Evolutionary conservation across 1,284 basidiomycete genomes (phyloP).

Genomic region (Moniliella sp.): DNA sequence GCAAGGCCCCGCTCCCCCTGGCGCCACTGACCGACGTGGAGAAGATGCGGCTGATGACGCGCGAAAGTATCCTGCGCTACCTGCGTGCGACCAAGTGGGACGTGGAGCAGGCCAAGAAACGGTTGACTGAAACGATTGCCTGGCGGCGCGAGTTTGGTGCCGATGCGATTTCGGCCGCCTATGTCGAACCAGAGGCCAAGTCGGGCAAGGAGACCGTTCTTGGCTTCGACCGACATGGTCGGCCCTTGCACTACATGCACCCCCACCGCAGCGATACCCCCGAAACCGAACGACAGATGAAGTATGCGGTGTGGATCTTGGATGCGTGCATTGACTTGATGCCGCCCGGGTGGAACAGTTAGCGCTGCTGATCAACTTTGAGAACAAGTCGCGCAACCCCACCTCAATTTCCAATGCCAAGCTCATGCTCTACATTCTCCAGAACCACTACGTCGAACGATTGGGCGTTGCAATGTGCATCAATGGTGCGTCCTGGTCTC

Average conservation of each 20-base stretch:
- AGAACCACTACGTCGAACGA: conserved; percentile 31
- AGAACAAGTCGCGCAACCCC: conserved; percentile 17
- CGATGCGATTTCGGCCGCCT: conserved; percentile 24
- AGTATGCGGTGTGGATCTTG: conserved; percentile 35
- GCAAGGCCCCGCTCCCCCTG: conserved; percentile 4
- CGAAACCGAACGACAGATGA: conserved; percentile 32
- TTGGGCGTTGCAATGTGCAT: conserved; percentile 34
- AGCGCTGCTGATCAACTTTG: conserved; percentile 23
- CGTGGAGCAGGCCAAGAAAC: conserved; percentile 21
- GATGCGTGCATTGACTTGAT: conserved; percentile 34
- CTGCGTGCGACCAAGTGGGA: conserved; percentile 35
- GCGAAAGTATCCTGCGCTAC: conserved; percentile 31
- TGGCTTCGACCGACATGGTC: conserved; percentile 32
- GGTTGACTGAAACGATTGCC: conserved; percentile 33
- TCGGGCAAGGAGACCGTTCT: conserved; percentile 35
- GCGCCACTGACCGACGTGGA: conserved; percentile 29
- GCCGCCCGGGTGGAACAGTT: conserved; percentile 34
- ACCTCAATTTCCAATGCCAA: conserved; percentile 18
- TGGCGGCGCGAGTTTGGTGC: conserved; percentile 36
- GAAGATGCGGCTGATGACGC: conserved; percentile 24
- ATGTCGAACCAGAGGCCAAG: conserved; percentile 26
- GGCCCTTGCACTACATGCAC: conserved; percentile 36
- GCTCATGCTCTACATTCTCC: conserved; percentile 33
- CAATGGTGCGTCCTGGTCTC: conserved; percentile 9
- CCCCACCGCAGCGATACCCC: conserved; percentile 8